Conservation (phyloP, 1,139 yeast species). For the Sugiyamaella japonica region DNA sequence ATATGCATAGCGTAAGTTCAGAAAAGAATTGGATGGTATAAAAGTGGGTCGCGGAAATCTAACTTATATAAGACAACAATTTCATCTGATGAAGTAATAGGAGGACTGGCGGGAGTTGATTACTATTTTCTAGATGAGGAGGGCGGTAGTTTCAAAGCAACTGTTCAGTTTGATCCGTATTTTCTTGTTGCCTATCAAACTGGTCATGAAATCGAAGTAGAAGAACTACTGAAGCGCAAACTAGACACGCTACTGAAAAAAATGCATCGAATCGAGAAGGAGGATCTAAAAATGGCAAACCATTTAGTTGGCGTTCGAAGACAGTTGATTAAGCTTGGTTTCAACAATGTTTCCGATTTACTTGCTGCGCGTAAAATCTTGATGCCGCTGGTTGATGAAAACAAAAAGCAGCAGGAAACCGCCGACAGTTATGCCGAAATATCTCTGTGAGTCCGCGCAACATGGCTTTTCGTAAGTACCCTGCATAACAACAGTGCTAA, state of each 20-base stretch:
- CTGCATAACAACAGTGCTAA: constrained; percentile 1
- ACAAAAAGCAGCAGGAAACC: constrained; percentile 63
- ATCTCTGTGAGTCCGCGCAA: constrained; percentile 38
- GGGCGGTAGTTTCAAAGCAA: constrained; percentile 92
- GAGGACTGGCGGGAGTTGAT: constrained; percentile 86
- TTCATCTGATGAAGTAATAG: constrained; percentile 53
- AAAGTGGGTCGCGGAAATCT: not conserved
- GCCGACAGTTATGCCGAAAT: constrained; percentile 67
- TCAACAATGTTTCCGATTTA: constrained; percentile 75
- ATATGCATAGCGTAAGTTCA: constrained; percentile 53
- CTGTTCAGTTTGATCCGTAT: constrained; percentile 83
- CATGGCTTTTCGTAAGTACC: constrained; percentile 32
- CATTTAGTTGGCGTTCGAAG: constrained; percentile 79
- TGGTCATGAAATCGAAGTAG: constrained; percentile 68
- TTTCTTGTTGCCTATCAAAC: constrained; percentile 64
- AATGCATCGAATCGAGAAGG: constrained; percentile 59
- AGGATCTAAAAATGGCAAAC: constrained; percentile 77
- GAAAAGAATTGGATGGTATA: not conserved
- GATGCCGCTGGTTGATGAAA: constrained; percentile 68
- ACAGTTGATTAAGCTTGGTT: constrained; percentile 63
- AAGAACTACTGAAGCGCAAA: constrained; percentile 71
- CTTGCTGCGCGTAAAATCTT: constrained; percentile 69
- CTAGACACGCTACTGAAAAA: constrained; percentile 65
- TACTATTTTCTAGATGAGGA: constrained; percentile 95
- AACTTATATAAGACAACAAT: constrained; percentile 47